Evolutionary conservation across 306 rosid species (phyloP).

Genomic region (Prunus kanzakura): DNA sequence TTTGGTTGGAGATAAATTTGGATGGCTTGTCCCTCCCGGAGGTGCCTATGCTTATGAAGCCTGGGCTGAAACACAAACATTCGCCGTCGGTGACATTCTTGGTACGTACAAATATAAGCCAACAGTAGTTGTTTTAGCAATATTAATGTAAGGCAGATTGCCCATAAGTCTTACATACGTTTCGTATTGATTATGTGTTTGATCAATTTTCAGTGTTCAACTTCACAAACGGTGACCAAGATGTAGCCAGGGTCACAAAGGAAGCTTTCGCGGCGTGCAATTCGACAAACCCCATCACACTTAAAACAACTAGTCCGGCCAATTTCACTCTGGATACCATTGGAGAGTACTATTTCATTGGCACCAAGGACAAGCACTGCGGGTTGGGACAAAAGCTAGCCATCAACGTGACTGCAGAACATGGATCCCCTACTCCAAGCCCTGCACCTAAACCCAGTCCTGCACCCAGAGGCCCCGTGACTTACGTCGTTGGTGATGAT

Average conservation of each 20-base stretch:
- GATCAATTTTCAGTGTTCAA: slow-evolving; percentile 39
- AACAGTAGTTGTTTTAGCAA: background rate
- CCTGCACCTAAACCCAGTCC: slow-evolving; percentile 34
- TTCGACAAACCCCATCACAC: slow-evolving; percentile 40
- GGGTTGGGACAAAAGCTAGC: slow-evolving; percentile 39
- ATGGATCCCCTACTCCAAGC: slow-evolving; percentile 32
- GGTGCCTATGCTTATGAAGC: slow-evolving; percentile 19
- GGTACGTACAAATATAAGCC: slow-evolving; percentile 13
- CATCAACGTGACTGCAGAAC: slow-evolving; percentile 28
- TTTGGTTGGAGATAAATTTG: slow-evolving; percentile 33
- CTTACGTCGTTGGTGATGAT: slow-evolving; percentile 38
- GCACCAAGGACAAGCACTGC: slow-evolving; percentile 43
- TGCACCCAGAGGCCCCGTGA: slow-evolving; percentile 25
- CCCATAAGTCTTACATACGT: background rate
- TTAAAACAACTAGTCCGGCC: slow-evolving; percentile 38
- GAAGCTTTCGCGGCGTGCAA: slow-evolving; percentile 46
- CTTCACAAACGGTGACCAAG: slow-evolving; percentile 46
- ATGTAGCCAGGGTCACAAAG: slow-evolving; percentile 53
- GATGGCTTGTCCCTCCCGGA: slow-evolving; percentile 45
- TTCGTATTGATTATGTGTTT: background rate
- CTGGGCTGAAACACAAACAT: slow-evolving; percentile 34
- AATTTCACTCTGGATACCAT: slow-evolving; percentile 38
- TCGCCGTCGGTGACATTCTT: slow-evolving; percentile 40
- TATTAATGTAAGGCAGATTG: background rate
- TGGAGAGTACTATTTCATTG: slow-evolving; percentile 51